phyloP scores from a whole-genome alignment of 139 green algal genomes.

The Chlamydomonas urium region DNA sequence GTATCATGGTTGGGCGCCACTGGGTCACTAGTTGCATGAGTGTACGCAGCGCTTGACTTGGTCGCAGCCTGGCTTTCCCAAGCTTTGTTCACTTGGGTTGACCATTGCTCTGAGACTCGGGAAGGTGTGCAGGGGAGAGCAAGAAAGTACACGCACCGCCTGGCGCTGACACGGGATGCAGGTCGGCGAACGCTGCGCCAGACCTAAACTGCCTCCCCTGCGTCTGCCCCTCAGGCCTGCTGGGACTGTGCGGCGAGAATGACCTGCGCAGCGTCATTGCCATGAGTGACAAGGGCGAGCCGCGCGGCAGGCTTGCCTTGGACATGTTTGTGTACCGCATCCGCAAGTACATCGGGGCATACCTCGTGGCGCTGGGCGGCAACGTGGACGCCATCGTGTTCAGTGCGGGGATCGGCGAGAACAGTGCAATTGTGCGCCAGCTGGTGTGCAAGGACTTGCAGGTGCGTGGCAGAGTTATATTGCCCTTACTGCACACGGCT shows the following conservation, averaged over 20 bases:
- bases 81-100: too few relatives aligned
- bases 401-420: constrained; percentile 76
- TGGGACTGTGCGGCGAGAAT: constrained; percentile 55
- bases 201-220: not conserved
- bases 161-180: too few relatives aligned
- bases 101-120: too few relatives aligned
- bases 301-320: constrained; percentile 58
- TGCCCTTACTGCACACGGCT: too few relatives aligned
- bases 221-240: constrained; percentile 36
- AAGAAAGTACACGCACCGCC: too few relatives aligned
- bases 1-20: too few relatives aligned
- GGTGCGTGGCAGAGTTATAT: too few relatives aligned
- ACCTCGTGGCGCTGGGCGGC: constrained; percentile 67
- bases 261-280: constrained; percentile 65
- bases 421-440: constrained; percentile 48
- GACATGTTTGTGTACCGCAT: constrained; percentile 70
- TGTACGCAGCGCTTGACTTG: too few relatives aligned
- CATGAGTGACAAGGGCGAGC: constrained; percentile 37
- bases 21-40: too few relatives aligned
- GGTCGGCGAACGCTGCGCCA: too few relatives aligned
- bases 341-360: constrained; percentile 74
- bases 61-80: too few relatives aligned
- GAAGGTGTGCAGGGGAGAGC: too few relatives aligned
- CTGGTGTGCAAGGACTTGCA: constrained; percentile 53
- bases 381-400: constrained; percentile 84